Percentiles rank a stretch among this genome's conserved stretches.
Evolutionary conservation across 345 rosid genomes (phyloP).

Genomic region (Draba incana): DNA sequence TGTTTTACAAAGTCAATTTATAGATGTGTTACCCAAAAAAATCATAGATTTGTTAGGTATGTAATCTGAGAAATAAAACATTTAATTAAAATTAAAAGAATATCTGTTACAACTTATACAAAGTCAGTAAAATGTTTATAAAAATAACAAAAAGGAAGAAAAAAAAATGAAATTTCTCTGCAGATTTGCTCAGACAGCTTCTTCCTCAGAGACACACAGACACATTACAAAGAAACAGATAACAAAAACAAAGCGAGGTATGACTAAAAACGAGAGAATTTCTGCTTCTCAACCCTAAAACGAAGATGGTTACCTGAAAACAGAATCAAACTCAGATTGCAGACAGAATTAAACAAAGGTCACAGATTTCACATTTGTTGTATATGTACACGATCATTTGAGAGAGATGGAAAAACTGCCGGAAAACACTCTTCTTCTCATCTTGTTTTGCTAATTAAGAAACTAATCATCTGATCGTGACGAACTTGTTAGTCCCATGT

Average conservation of each 20-base stretch:
- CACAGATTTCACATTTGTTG: conserved; percentile 29
- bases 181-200: conserved; percentile 27
- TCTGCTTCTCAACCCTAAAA: conserved; percentile 19
- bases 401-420: neutral
- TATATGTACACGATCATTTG: conserved; percentile 34
- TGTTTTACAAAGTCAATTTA: neutral
- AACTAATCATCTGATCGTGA: conserved; percentile 86
- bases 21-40: too few species aligned
- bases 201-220: conserved; percentile 3
- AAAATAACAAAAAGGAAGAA: conserved; percentile 18
- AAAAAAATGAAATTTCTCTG: conserved; percentile 13
- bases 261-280: neutral
- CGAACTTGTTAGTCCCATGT: conserved; percentile 99
- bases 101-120: conserved; percentile 43
- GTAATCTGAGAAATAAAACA: conserved; percentile 28
- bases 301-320: conserved; percentile 25
- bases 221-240: conserved; percentile 10
- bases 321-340: conserved; percentile 26
- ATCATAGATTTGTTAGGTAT: too few species aligned
- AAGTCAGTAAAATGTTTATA: conserved; percentile 39
- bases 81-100: conserved; percentile 24
- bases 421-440: too few species aligned
- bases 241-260: conserved; percentile 21
- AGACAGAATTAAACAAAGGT: conserved; percentile 14
- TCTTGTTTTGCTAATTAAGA: neutral